These are phyloP conservation scores for Colletotrichum abscissum DNA, from an alignment of 2,329 filamentous ascomycete species.

Conservation along the genomic window DNA sequence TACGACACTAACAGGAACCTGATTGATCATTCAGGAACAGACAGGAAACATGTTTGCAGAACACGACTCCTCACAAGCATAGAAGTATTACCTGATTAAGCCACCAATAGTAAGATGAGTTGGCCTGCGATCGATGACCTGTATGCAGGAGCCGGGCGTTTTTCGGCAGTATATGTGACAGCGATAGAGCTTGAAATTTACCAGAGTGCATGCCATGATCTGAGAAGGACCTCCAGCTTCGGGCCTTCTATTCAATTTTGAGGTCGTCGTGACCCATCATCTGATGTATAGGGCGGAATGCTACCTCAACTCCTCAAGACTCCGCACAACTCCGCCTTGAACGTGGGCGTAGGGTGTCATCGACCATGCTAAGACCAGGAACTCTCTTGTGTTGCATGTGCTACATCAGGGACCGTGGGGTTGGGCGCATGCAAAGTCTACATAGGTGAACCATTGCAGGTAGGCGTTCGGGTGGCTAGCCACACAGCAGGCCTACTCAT, in stretches of 20 bases:
- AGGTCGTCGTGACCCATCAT: constrained; percentile 1
- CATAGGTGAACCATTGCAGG: no score
- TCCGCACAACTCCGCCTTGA: constrained; percentile 29
- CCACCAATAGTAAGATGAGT: neutral
- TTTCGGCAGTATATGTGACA: neutral
- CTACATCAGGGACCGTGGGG: neutral
- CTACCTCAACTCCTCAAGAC: neutral
- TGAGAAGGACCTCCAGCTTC: neutral
- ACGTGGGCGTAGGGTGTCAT: neutral
- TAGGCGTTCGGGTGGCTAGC: neutral
- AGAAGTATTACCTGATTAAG: neutral
- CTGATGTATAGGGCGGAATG: constrained; percentile 19
- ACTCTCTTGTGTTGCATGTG: no score
- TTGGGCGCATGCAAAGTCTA: neutral
- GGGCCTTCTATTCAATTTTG: constrained; percentile 8
- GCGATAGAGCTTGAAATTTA: neutral
- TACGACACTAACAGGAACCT: no score
- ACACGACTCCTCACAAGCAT: no score
- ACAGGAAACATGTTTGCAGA: no score
- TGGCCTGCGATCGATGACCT: neutral
- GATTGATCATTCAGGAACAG: no score
- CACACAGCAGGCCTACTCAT: constrained; percentile 15
- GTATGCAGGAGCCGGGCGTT: constrained; percentile 1
- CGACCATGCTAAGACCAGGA: neutral
- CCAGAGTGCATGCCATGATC: no score